Evolutionary conservation across 495 filamentous ascomycete species (phyloP).

Genomic region (Penicillium alfredii): DNA sequence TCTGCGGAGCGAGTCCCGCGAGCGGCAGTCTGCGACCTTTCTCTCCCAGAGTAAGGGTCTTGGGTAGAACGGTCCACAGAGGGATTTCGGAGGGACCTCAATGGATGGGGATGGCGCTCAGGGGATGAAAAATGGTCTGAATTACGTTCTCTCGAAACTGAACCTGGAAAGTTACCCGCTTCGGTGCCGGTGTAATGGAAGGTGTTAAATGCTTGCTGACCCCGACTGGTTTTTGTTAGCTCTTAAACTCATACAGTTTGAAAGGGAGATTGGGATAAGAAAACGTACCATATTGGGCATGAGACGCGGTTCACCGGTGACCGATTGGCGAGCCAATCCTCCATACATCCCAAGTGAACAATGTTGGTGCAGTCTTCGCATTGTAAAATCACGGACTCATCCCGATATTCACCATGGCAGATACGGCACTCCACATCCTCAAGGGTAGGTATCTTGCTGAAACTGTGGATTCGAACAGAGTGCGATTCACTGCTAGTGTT

Average conservation of each 20-base stretch:
- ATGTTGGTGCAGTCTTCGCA: not conserved
- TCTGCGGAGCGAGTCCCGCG: too few relatives aligned
- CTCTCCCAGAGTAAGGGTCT: too few relatives aligned
- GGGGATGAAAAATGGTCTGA: too few relatives aligned
- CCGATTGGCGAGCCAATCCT: not conserved
- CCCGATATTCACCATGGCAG: not conserved
- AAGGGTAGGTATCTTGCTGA: not conserved
- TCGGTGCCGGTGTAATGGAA: too few relatives aligned
- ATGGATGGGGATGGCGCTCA: too few relatives aligned
- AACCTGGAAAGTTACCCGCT: too few relatives aligned
- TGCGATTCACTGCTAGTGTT: not conserved
- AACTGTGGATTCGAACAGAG: not conserved
- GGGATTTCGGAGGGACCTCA: too few relatives aligned
- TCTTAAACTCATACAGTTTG: not conserved
- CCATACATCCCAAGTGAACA: not conserved
- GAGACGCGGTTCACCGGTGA: not conserved
- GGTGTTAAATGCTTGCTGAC: not conserved
- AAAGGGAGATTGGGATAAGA: not conserved
- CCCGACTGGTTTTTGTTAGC: not conserved
- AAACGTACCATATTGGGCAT: not conserved
- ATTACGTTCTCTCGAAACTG: too few relatives aligned
- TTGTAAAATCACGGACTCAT: not conserved
- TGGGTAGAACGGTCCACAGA: too few relatives aligned
- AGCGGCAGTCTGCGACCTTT: too few relatives aligned
- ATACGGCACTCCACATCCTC: too few relatives aligned